Percentiles rank a stretch among this genome's conserved stretches.
Conservation (phyloP, 352 stramenopile genomes). For the Phytopythium sindhum region DNA sequence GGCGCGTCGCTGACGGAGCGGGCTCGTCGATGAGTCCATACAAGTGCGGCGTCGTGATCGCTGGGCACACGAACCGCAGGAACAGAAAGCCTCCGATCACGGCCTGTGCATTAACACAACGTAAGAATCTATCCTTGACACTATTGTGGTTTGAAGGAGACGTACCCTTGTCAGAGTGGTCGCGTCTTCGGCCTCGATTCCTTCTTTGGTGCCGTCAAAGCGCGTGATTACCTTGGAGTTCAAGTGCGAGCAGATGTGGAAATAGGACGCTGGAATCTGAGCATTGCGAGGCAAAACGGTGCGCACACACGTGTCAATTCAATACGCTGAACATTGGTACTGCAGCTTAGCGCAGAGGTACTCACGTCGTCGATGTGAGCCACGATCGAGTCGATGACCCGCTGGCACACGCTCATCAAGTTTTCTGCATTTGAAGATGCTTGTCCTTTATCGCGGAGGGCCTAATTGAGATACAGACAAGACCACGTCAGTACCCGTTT, state of each 20-base stretch:
- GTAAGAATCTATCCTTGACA: background rate
- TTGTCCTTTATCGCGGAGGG: conserved; percentile 28
- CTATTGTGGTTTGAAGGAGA: background rate
- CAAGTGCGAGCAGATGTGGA: conserved; percentile 73
- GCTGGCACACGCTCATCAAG: conserved; percentile 80
- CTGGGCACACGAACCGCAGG: conserved; percentile 85
- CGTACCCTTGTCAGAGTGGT: conserved; percentile 51
- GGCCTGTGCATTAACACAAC: conserved; percentile 24
- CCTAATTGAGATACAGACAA: conserved; percentile 4
- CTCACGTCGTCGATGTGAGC: conserved; percentile 47
- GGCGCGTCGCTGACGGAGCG: conserved; percentile 61
- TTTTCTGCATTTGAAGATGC: conserved; percentile 61
- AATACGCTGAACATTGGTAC: background rate
- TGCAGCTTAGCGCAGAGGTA: background rate
- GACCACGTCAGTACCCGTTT: background rate
- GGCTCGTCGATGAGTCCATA: conserved; percentile 80
- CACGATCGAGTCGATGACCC: conserved; percentile 80
- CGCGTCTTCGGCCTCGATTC: conserved; percentile 52
- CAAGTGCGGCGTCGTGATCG: conserved; percentile 83
- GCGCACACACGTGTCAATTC: background rate
- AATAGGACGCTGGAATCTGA: conserved; percentile 69
- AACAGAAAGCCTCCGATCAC: conserved; percentile 88
- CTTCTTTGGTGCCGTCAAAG: conserved; percentile 61
- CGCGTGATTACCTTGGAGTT: conserved; percentile 69
- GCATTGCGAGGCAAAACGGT: background rate